Evolutionary conservation across 208 protist genomes (phyloP).

Genomic region (Crithidia bombi): DNA sequence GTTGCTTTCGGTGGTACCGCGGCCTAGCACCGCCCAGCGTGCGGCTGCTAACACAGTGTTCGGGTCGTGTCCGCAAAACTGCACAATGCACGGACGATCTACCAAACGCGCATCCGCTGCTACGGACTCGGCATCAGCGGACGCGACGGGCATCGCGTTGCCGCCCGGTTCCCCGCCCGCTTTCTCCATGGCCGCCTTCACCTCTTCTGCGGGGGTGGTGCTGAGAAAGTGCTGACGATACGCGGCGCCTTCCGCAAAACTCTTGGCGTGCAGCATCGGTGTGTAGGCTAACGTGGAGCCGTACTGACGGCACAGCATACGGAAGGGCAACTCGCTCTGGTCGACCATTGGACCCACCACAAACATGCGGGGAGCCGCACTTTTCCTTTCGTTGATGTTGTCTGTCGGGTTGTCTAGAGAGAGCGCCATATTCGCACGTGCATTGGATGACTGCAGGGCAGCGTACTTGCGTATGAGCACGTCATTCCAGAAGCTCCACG

Average conservation of each 20-base stretch:
- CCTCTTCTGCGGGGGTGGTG: constrained; percentile 38
- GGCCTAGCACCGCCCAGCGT: constrained; percentile 53
- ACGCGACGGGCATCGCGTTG: not conserved
- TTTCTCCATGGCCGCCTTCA: constrained; percentile 25
- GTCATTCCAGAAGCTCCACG: constrained; percentile 69
- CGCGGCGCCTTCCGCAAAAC: constrained; percentile 50
- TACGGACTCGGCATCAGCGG: not conserved
- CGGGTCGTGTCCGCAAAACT: constrained; percentile 84
- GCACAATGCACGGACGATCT: constrained; percentile 86
- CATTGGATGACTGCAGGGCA: constrained; percentile 26
- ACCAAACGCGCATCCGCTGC: constrained; percentile 27
- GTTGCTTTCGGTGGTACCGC: constrained; percentile 12
- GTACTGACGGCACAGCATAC: constrained; percentile 85
- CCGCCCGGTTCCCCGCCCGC: not conserved
- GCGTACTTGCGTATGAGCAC: constrained; percentile 63
- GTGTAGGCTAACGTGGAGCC: constrained; percentile 86
- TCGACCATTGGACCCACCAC: constrained; percentile 94
- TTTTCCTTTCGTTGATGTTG: not conserved
- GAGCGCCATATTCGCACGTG: constrained; percentile 24
- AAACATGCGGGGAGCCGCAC: constrained; percentile 39
- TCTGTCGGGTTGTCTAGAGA: not conserved
- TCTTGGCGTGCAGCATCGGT: constrained; percentile 88
- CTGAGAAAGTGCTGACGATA: constrained; percentile 73
- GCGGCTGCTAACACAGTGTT: constrained; percentile 72
- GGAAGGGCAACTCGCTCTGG: constrained; percentile 90